A percentile compares a stretch with the other conserved stretches of the same genome.
Evolutionary conservation across 495 filamentous ascomycete genomes (phyloP).

Genomic region (Hypoxylon fragiforme): DNA sequence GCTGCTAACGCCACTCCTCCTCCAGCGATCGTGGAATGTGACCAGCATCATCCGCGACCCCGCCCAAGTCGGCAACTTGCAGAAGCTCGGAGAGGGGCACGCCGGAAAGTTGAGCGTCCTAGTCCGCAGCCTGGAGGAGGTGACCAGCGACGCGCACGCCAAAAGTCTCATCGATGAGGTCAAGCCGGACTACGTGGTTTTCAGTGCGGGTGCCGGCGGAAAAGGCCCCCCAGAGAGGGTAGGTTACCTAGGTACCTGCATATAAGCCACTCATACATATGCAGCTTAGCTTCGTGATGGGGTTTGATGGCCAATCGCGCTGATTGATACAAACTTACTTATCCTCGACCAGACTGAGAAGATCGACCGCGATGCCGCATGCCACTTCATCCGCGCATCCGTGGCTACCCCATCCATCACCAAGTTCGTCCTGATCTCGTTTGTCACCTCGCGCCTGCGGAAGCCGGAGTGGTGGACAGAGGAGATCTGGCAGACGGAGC

Average conservation of each 20-base stretch:
- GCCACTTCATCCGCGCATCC: slow-evolving; percentile 69
- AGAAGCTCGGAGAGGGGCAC: slow-evolving; percentile 58
- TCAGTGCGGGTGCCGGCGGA: slow-evolving; percentile 78
- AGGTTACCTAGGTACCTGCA: no score
- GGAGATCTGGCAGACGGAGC: slow-evolving; percentile 55
- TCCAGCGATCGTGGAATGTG: slow-evolving; percentile 72
- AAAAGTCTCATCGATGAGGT: slow-evolving; percentile 61
- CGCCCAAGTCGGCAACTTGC: slow-evolving; percentile 65
- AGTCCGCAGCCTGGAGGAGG: slow-evolving; percentile 69
- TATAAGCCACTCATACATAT: slow-evolving; percentile 16
- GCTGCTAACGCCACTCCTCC: slow-evolving; percentile 74
- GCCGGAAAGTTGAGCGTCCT: slow-evolving; percentile 60
- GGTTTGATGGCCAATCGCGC: slow-evolving; percentile 39
- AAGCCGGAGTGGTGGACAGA: slow-evolving; percentile 71
- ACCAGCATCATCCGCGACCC: slow-evolving; percentile 76
- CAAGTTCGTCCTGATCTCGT: slow-evolving; percentile 77
- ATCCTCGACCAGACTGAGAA: slow-evolving; percentile 40
- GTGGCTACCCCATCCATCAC: slow-evolving; percentile 60
- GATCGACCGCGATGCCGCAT: slow-evolving; percentile 70
- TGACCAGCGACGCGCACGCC: slow-evolving; percentile 65
- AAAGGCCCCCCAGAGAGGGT: slow-evolving; percentile 67
- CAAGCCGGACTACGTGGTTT: slow-evolving; percentile 73
- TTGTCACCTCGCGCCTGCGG: slow-evolving; percentile 60
- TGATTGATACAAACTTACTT: slow-evolving; percentile 1
- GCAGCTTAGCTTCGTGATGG: slow-evolving; percentile 38